phyloP scores from a whole-genome alignment of 1,284 basidiomycete species.

The Grifola frondosa region DNA sequence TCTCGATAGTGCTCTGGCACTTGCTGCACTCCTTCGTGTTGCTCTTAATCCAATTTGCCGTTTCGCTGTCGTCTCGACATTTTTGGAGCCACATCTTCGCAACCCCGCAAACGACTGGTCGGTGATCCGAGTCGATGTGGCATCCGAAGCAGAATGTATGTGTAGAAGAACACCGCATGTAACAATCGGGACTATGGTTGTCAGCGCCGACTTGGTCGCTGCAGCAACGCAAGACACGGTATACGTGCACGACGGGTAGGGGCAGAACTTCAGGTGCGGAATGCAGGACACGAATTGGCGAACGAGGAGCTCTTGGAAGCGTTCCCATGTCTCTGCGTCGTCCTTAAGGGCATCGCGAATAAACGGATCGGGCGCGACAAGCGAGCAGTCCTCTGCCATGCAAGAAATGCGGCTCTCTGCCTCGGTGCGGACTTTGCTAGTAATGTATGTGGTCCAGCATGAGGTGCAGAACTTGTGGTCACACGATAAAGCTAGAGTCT shows the following conservation, averaged over 20 bases:
- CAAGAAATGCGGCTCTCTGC: slow-evolving; percentile 88
- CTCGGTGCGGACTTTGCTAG: slow-evolving; percentile 87
- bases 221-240: slow-evolving; percentile 86
- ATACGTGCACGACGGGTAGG: slow-evolving; percentile 81
- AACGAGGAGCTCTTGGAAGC: slow-evolving; percentile 86
- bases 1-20: slow-evolving; percentile 97
- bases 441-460: slow-evolving; percentile 87
- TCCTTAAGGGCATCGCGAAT: slow-evolving; percentile 47
- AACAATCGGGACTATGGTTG: slow-evolving; percentile 87
- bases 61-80: slow-evolving; percentile 96
- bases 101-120: slow-evolving; percentile 87
- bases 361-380: slow-evolving; percentile 72
- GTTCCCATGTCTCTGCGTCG: slow-evolving; percentile 49
- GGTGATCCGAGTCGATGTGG: slow-evolving; percentile 81
- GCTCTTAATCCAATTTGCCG: slow-evolving; percentile 99
- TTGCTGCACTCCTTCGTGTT: slow-evolving; percentile 98
- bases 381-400: slow-evolving; percentile 88
- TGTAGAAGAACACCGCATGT: slow-evolving; percentile 66
- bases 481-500: slow-evolving; percentile 69
- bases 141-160: slow-evolving; percentile 94
- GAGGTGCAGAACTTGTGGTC: slow-evolving; percentile 81
- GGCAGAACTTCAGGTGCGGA: slow-evolving; percentile 88
- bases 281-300: slow-evolving; percentile 91
- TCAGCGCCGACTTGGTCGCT: slow-evolving; percentile 71
- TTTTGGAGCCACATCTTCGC: slow-evolving; percentile 97